phyloP scores from a whole-genome alignment of 352 stramenopile species.

The Aphanomyces invadans region DNA sequence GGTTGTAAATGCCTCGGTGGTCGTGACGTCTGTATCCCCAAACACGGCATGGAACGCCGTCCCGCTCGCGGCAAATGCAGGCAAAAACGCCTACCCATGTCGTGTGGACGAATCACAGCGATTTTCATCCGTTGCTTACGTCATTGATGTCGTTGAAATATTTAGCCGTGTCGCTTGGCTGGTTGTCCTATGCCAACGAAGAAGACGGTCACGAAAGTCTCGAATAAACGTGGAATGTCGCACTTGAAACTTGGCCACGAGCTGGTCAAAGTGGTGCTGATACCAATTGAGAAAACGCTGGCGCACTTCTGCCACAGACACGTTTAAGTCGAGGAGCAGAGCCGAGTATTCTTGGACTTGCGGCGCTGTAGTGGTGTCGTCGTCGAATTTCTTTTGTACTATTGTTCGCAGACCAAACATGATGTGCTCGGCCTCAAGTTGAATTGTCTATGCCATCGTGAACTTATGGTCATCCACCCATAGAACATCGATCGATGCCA shows the following conservation, averaged over 20 bases:
- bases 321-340: constrained; percentile 54
- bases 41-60: constrained; percentile 12
- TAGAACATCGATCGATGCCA: too few species aligned
- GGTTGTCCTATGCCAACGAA: neutral
- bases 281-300: constrained; percentile 83
- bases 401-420: constrained; percentile 64
- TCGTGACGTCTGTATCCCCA: constrained; percentile 1
- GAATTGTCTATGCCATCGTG: constrained; percentile 82
- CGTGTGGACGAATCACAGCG: too few species aligned
- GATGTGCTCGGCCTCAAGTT: constrained; percentile 79
- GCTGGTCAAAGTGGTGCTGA: constrained; percentile 55
- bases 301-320: constrained; percentile 63
- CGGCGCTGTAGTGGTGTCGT: constrained; percentile 30
- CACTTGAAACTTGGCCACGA: constrained; percentile 47
- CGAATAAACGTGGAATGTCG: too few species aligned
- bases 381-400: constrained; percentile 48
- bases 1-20: neutral
- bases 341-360: constrained; percentile 44
- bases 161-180: neutral
- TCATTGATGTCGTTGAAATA: constrained; percentile 30
- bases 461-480: too few species aligned
- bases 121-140: too few species aligned
- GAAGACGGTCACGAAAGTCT: too few species aligned
- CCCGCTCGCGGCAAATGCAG: neutral
- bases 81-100: constrained; percentile 20